Evolutionary conservation across 441 rosid species (phyloP), one percentile per base, ranked within the genome.

Genomic region (Eutrema salsugineum): DNA sequence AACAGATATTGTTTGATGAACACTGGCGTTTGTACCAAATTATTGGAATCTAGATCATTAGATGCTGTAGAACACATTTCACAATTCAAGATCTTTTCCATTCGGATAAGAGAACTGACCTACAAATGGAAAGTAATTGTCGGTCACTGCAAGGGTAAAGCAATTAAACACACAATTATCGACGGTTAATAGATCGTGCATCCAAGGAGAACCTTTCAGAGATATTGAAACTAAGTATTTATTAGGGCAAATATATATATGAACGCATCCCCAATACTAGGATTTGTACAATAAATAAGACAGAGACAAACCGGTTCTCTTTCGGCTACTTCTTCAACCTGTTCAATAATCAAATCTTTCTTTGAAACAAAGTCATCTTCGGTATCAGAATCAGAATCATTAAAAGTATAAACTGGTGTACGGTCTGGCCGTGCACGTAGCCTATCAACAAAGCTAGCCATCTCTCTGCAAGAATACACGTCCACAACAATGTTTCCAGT

Each of bases 1-100:
- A 95, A 95, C 39, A 88, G 91, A 80, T 95, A 95, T 47, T 93
- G 95, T 49, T 88, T 91, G 33, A 87, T 94, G 74, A 83, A 75
- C 46, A 86, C 85, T 80, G 83, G 84, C 81, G 85, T 83, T 22
- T 90, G 75, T 20, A 81, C 92, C 70, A 82, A 69, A 47, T 75
- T 84, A 27, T 88, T 82, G 72, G 82, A 87, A 83, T 86, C 91
- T 17, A 5, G 49, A 49, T 50, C 69, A n/a, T 62, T 83, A 73
- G 90, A 91, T 67, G 70, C 84, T 22, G 90, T 88, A 39, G 95
- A 97, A 53, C 95, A 95, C 92, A 85, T 73, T 76, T 87, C 88
- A 39, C 81, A 82, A 67, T 88, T 97, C 87, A 95, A 82, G 70
- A 95, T 77, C 81, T 82, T 87, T 38, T 95, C 98, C 68, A 95